Conservation (phyloP, 2,329 filamentous ascomycete genomes). For the Colletotrichum musae region DNA sequence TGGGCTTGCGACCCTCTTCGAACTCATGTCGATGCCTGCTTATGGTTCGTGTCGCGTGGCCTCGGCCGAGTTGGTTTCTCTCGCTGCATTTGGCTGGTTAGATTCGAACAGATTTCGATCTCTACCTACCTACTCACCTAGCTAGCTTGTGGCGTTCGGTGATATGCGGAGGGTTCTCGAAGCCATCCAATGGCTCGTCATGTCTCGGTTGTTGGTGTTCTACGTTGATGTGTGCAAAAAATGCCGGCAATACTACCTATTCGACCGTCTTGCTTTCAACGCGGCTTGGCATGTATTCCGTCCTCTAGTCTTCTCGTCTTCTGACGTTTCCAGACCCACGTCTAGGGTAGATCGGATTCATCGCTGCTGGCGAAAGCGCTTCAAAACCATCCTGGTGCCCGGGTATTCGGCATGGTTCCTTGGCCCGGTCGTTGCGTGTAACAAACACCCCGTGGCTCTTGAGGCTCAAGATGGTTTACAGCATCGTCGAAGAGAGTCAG, state of each 20-base stretch:
- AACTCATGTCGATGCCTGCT: not conserved
- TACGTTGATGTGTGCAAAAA: too few species aligned
- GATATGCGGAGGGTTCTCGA: not conserved
- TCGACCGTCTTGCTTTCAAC: not conserved
- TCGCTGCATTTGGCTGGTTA: conserved; percentile 9
- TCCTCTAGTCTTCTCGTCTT: not conserved
- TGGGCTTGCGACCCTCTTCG: not conserved
- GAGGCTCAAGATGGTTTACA: conserved; percentile 15
- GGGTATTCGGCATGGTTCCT: not conserved
- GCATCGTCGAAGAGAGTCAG: not conserved
- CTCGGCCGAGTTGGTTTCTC: not conserved
- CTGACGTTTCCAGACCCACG: conserved; percentile 22
- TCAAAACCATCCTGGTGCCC: conserved; percentile 24
- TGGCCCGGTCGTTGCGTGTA: not conserved
- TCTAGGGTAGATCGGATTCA: not conserved
- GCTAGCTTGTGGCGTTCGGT: conserved; percentile 3
- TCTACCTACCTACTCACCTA: not conserved
- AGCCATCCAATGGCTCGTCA: too few species aligned
- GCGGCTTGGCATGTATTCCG: conserved; percentile 7
- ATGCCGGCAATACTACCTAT: not conserved
- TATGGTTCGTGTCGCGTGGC: not conserved
- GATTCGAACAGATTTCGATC: too few species aligned
- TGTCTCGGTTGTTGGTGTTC: too few species aligned
- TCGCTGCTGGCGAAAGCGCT: not conserved
- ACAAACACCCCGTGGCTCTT: not conserved